Base-by-base conservation (phyloP, 176 grass and related monocot genomes). In the Oropetium thomaeum region DNA sequence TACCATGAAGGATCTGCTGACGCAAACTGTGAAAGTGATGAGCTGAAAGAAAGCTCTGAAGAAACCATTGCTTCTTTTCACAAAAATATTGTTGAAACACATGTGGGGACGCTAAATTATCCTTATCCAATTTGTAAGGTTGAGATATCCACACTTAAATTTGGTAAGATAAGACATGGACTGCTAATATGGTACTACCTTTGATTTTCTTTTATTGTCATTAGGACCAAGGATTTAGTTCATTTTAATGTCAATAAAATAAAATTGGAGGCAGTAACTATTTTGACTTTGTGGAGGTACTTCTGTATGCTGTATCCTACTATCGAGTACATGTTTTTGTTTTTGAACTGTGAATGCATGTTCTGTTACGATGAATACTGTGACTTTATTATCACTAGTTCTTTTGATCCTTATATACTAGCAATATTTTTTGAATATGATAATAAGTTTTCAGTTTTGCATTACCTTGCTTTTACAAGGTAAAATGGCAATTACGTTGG, bases 121-220 rank as follows among this genome's bases (percentile, higher is more conserved):
- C 13, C 51, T 77, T 37, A 14, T 69, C 77, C 78, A 45, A 52
- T 10, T 29, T 22, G 19, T 81, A 64, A 65, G 51, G 33, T 72
- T 55, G 73, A 85, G 73, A 59, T 79, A n/a, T 67, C 48, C 60
- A 70, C 71, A 82, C 34, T 40, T 74, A 79, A 53, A 82, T 82
- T 85, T 79, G 74, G 85, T 92, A 81, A 51, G 28, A 60, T 70
- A 63, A n/a, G n/a, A n/a, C n/a, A n/a, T 53, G 19, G 77, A 45
- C 20, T 73, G 35, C 37, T 73, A 69, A 45, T 17, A n/a, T n/a
- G n/a, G n/a, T n/a, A n/a, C n/a, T n/a, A n/a, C n/a, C n/a, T n/a
- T n/a, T n/a, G n/a, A n/a, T n/a, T n/a, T n/a, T n/a, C n/a, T n/a
- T n/a, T n/a, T n/a, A n/a, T n/a, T n/a, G n/a, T n/a, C n/a, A n/a